Evolutionary conservation across 192 early-diverging fungal genomes (phyloP), one percentile per base, ranked within the genome.

Genomic region (Linnemannia schmuckeri): DNA sequence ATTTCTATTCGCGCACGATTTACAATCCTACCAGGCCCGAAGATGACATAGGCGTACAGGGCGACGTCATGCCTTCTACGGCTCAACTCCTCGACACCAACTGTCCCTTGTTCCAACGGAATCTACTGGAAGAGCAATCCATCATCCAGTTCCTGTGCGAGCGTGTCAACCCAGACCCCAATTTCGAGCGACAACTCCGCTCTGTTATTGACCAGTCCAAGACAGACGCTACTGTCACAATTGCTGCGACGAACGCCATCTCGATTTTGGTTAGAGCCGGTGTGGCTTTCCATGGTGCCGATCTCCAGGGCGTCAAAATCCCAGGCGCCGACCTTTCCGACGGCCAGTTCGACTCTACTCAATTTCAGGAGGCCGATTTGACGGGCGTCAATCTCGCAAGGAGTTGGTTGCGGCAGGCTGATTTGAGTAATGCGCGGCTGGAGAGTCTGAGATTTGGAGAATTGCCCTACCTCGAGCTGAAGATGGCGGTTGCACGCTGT

Each of bases 81-180:
- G 33, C 13, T 9, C 27, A 68, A 27, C 4, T 35, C 4, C 3
- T 35, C n/a, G 33, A 33, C n/a, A 22, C 63, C 10, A 22, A n/a
- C 6, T 22, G 27, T 6, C 63, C 63, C 10, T 68, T 68, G n/a
- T n/a, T 35, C n/a, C 12, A 10, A 13, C 63, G 63, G 4, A 68
- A 68, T 27, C 33, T 68, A 5, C n/a, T 68, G 8, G 33, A 27
- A 35, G 63, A 68, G 6, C 63, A 22, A n/a, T 68, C 63, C 8
- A 22, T 68, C n/a, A 68, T 68, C 27, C 63, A 68, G 27, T 68
- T 68, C 63, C n/a, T 68, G n/a, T n/a, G n/a, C 63, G 63, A 68
- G n/a, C 63, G 63, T 13, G 63, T 68, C n/a, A 6, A 27, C 17
- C 27, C 18, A 33, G 24, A 68, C 1, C 63, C 63, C n/a, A n/a